Conservation (phyloP, 441 rosid genomes). For the Breynia disticha region DNA sequence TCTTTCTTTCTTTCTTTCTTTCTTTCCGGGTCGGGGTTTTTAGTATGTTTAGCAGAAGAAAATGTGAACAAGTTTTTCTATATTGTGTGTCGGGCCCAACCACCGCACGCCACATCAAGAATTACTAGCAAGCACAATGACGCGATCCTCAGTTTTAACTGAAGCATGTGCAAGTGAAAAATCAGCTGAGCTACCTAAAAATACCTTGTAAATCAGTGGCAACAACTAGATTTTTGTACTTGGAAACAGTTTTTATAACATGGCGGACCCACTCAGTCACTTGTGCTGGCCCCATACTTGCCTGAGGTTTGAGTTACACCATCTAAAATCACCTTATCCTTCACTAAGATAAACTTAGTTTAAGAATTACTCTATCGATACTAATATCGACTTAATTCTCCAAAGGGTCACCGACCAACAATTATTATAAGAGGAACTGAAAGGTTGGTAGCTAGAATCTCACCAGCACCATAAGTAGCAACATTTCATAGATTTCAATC, state of each 20-base stretch:
- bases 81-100: background rate
- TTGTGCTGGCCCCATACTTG: slow-evolving; percentile 5
- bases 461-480: no score
- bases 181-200: background rate
- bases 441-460: no score
- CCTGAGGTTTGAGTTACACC: background rate
- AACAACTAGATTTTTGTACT: slow-evolving; percentile 15
- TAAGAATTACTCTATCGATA: no score
- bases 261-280: slow-evolving; percentile 12
- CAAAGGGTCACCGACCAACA: no score
- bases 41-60: slow-evolving; percentile 23
- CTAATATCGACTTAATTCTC: no score
- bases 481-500: no score
- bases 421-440: no score
- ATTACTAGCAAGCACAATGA: slow-evolving; percentile 7
- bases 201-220: slow-evolving; percentile 1
- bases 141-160: slow-evolving; percentile 8
- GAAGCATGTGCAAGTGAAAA: slow-evolving; percentile 15
- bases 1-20: slow-evolving; percentile 9
- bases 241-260: slow-evolving; percentile 10
- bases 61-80: slow-evolving; percentile 22
- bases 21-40: slow-evolving; percentile 15
- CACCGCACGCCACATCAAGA: slow-evolving; percentile 8
- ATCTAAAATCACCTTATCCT: no score
- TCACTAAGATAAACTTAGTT: no score